phyloP scores from a whole-genome alignment of 1,139 yeast species.

The Saccharomyces pastorianus region DNA sequence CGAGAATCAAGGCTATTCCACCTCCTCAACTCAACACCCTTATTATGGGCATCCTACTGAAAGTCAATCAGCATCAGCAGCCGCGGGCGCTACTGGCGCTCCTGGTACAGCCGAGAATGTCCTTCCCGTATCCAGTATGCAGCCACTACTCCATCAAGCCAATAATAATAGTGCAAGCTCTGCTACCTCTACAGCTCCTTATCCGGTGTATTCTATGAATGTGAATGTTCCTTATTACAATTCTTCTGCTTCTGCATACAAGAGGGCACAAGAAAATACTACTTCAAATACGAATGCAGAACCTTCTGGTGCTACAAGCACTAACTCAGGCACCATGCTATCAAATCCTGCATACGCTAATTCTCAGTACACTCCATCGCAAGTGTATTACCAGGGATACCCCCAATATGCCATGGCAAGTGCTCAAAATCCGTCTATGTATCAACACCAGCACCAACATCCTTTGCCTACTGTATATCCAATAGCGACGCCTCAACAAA shows the following conservation, averaged over 20 bases:
- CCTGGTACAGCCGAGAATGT: not conserved
- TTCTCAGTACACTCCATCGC: not conserved
- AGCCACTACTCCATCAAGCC: not conserved
- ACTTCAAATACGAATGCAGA: not conserved
- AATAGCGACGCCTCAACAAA: not conserved
- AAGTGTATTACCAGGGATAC: not conserved
- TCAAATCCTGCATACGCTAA: not conserved
- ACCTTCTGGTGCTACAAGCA: not conserved
- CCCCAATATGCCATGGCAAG: not conserved
- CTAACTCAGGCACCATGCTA: not conserved
- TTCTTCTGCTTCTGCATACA: not conserved
- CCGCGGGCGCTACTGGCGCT: not conserved
- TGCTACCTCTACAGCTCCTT: slow-evolving; percentile 4
- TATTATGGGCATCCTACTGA: not conserved
- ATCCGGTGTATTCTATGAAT: slow-evolving; percentile 11
- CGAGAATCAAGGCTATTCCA: not conserved
- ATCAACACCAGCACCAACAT: slow-evolving; percentile 11
- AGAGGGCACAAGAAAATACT: not conserved
- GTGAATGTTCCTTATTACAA: slow-evolving; percentile 9
- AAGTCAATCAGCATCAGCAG: not conserved
- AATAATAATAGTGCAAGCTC: not conserved
- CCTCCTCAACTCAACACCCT: not conserved
- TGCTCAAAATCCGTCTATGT: not conserved
- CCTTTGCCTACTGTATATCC: slow-evolving; percentile 2
- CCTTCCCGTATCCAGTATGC: not conserved